Evolutionary conservation across 805 yeast species (phyloP), one percentile per base, ranked within the genome.

Genomic region (Candida pini): DNA sequence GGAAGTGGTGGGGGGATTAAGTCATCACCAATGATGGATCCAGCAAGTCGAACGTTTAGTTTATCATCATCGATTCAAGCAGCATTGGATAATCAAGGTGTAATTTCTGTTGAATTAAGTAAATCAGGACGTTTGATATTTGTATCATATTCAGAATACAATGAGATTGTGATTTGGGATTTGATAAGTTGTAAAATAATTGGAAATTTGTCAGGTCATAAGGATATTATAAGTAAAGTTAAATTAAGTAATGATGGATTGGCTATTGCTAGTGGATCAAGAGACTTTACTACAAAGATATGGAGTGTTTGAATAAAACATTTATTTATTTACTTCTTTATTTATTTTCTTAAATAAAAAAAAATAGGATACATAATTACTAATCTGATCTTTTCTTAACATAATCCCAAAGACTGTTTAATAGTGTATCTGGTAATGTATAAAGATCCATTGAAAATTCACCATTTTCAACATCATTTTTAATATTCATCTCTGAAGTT

Each of bases 361-460:
- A 22, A 13, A 12, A 22, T 22, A 7, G 8, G 8, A 22, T 12
- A 22, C 10, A 13, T 12, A 21, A 6, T 6, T 17, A 18, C 34
- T 33, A 51, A 35, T 56, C 60, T 16, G 49, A 50, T 36, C 85
- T 80, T 62, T 81, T 85, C 62, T 80, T 80, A 27, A 90, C 95
- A 58, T 83, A 89, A 45, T 90, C 97, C 94, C 94, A 88, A 61
- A 90, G 71, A 69, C 94, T 84, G 66, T 85, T 87, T 56, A 92
- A 72, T 56, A 92, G 67, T 27, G 83, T 77, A 56, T 90, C 97
- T 15, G 97, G 97, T 47, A 90, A 68, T 18, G 97, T 89, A 61
- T 78, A 89, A 48, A 90, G 72, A 63, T 90, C 98, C 85, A 90
- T 86, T 35, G 95, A 87, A 60, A 92, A 90, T 66, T 92, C 97